Evolutionary conservation across 83 land plant genomes (phyloP), one percentile per base, ranked within the genome.

Genomic region (Picea abies): DNA sequence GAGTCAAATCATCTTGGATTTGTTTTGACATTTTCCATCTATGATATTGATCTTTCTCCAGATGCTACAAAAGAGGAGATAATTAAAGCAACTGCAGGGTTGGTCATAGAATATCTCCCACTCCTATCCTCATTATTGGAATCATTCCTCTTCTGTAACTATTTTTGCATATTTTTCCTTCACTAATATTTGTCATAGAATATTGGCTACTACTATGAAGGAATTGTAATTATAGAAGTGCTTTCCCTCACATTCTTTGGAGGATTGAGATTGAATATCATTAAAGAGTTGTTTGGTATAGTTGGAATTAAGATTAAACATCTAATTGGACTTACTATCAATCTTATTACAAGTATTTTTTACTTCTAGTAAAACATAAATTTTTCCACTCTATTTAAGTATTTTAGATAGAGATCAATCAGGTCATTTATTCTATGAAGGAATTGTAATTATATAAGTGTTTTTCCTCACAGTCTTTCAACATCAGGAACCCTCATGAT

Each of bases 21-120:
- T 69, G 89, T 90, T 69, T 83, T 90, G 22, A 90, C 92, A 70
- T 88, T 88, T 80, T 84, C 91, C 60, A 89, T 90, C 32, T 90
- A 90, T 78, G 82, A 82, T 22, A 56, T 56, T 52, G 85, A 90
- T 61, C 85, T 90, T 80, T 88, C 86, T 39, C 71, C 77, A 26
- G 76, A 88, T 80, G 88, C 92, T 62, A 89, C 85, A 14, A 78
- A 84, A 49, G 84, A 88, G 64, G 86, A 90, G 41, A 83, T 92
- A 8, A 87, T 91, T 25, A 56, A 87, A 22, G 88, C 90, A 71
- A 84, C 88, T 29, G 84, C 80, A 16, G 93, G 93, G 92, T 90
- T 29, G 78, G 63, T 66, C 47, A 60, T 52, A 56, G 85, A n/a
- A 35, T 35, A 35, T 35, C 37, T 35, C 37, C 37, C 37, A 35